Evolutionary conservation across 441 rosid genomes (phyloP).

Genomic region (Manihot esculenta): DNA sequence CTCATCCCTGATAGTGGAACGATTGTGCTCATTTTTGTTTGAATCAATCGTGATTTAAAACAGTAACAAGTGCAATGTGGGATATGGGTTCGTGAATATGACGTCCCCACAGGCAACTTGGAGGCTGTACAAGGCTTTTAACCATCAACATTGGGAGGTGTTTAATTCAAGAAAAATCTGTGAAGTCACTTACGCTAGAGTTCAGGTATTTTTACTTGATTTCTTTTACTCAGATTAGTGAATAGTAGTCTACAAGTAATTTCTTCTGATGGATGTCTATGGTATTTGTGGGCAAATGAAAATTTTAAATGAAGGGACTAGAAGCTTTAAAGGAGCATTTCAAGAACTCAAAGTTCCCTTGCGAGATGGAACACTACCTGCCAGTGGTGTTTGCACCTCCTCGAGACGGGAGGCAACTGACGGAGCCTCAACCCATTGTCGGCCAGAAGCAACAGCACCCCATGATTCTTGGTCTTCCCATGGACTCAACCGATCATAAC

Average conservation of each 20-base stretch:
- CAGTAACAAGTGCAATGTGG: slow-evolving; percentile 98
- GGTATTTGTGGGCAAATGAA: not conserved
- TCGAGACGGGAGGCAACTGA: slow-evolving; percentile 66
- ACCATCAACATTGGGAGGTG: slow-evolving; percentile 89
- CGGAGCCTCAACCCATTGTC: slow-evolving; percentile 65
- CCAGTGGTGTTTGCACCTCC: slow-evolving; percentile 90
- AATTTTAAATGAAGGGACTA: slow-evolving; percentile 51
- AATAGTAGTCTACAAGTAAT: too few relatives aligned
- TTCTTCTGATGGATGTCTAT: not conserved
- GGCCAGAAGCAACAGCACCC: slow-evolving; percentile 25
- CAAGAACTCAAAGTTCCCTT: slow-evolving; percentile 89
- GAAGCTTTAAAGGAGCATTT: slow-evolving; percentile 85
- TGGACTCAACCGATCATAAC: not conserved
- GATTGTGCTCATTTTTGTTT: not conserved
- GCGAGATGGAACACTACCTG: slow-evolving; percentile 75
- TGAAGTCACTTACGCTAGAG: slow-evolving; percentile 87
- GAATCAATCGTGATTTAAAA: not conserved
- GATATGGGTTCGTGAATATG: slow-evolving; percentile 99
- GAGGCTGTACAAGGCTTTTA: slow-evolving; percentile 86
- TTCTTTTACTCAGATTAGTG: not conserved
- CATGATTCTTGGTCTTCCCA: not conserved
- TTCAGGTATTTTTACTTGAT: slow-evolving; percentile 51
- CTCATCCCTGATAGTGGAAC: too few relatives aligned
- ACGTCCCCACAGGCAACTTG: slow-evolving; percentile 78
- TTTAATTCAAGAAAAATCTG: slow-evolving; percentile 93